Evolutionary conservation across 2,329 filamentous ascomycete genomes (phyloP).

Genomic region (Nemania sp.): DNA sequence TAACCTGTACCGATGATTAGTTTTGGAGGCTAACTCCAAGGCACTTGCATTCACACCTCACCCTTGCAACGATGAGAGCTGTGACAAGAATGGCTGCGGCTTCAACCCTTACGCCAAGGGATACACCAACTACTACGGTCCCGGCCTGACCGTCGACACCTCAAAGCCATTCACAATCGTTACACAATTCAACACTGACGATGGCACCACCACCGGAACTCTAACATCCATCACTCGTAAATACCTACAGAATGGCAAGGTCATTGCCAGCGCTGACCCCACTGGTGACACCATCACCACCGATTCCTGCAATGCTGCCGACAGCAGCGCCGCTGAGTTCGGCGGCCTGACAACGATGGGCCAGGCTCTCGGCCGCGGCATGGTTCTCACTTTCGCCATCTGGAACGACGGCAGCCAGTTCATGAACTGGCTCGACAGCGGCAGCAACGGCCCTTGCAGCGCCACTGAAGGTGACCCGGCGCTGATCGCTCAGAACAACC

Average conservation of each 20-base stretch:
- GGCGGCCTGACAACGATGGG: slow-evolving; percentile 49
- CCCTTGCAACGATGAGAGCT: slow-evolving; percentile 52
- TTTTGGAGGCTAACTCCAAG: slow-evolving; percentile 66
- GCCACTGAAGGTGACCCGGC: slow-evolving; percentile 55
- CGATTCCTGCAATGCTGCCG: slow-evolving; percentile 31
- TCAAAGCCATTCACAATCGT: slow-evolving; percentile 36
- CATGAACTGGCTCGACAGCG: slow-evolving; percentile 62
- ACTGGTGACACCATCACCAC: slow-evolving; percentile 33
- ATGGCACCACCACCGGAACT: slow-evolving; percentile 25
- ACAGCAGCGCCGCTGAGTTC: slow-evolving; percentile 33
- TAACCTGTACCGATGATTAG: slow-evolving; percentile 6
- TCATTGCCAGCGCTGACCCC: slow-evolving; percentile 46
- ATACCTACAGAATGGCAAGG: slow-evolving; percentile 53
- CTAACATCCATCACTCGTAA: slow-evolving; percentile 52
- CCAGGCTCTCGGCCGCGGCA: slow-evolving; percentile 49
- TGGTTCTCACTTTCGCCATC: slow-evolving; percentile 58
- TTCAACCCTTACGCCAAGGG: slow-evolving; percentile 43
- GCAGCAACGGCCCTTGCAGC: slow-evolving; percentile 56
- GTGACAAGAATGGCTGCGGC: slow-evolving; percentile 44
- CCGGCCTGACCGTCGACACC: slow-evolving; percentile 33
- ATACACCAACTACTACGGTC: slow-evolving; percentile 34
- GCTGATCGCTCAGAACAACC: slow-evolving; percentile 27
- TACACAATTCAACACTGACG: slow-evolving; percentile 34
- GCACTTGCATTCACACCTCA: slow-evolving; percentile 63
- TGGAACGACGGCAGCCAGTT: slow-evolving; percentile 57